A percentile compares a stretch with the other conserved stretches of the same genome.
phyloP scores from a whole-genome alignment of 805 yeast species.

The Metschnikowia arizonensis region DNA sequence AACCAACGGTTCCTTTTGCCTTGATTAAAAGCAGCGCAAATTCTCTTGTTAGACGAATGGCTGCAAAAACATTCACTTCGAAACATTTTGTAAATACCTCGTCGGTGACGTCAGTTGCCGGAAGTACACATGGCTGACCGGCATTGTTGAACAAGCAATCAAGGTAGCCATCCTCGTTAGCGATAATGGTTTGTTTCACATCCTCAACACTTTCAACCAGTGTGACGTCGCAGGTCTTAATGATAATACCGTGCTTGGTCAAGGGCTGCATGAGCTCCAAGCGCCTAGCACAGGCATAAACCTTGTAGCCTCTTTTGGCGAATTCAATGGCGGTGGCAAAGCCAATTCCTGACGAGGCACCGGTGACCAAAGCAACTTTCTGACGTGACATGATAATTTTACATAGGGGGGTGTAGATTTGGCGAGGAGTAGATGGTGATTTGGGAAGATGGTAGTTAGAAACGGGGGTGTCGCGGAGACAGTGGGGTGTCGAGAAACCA shows the following conservation, averaged over 20 bases:
- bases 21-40: constrained; percentile 52
- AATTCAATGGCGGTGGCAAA: constrained; percentile 44
- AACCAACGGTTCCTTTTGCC: constrained; percentile 64
- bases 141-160: constrained; percentile 73
- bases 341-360: constrained; percentile 61
- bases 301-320: constrained; percentile 49
- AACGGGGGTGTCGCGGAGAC: background rate
- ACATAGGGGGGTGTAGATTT: background rate
- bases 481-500: too few relatives aligned
- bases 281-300: constrained; percentile 74
- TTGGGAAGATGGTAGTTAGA: too few relatives aligned
- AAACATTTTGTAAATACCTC: constrained; percentile 48
- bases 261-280: constrained; percentile 55
- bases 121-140: constrained; percentile 68
- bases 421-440: too few relatives aligned
- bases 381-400: constrained; percentile 13
- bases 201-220: constrained; percentile 43
- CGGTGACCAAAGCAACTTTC: constrained; percentile 53
- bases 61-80: constrained; percentile 68
- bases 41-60: constrained; percentile 59
- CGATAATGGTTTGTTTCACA: constrained; percentile 40
- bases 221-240: constrained; percentile 56
- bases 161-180: constrained; percentile 44
- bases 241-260: constrained; percentile 41
- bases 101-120: constrained; percentile 64